Percentiles rank a stretch among this genome's conserved stretches.
phyloP scores from a whole-genome alignment of 2,329 filamentous ascomycete genomes.

The Trichoderma aggressivum region DNA sequence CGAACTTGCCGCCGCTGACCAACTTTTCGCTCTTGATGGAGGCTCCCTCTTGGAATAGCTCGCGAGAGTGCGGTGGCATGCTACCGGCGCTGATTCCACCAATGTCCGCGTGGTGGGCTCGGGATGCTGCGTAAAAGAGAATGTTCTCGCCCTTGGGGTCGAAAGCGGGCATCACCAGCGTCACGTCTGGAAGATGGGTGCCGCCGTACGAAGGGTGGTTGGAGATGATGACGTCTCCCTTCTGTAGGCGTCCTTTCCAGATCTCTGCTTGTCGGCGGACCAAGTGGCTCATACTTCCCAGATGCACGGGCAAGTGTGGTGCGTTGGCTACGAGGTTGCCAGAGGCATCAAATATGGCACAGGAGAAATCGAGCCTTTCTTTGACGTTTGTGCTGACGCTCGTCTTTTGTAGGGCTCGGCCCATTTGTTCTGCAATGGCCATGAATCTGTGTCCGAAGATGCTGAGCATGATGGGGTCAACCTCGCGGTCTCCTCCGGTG shows the following conservation, averaged over 20 bases:
- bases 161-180: constrained; percentile 76
- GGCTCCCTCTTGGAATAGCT: constrained; percentile 61
- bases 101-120: constrained; percentile 82
- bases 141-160: constrained; percentile 62
- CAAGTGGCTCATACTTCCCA: constrained; percentile 80
- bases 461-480: constrained; percentile 77
- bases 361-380: constrained; percentile 78
- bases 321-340: constrained; percentile 76
- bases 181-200: constrained; percentile 80
- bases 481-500: constrained; percentile 25
- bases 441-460: constrained; percentile 83
- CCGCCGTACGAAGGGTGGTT: constrained; percentile 83
- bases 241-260: constrained; percentile 73
- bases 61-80: constrained; percentile 72
- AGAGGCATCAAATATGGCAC: constrained; percentile 72
- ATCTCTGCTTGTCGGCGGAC: constrained; percentile 75
- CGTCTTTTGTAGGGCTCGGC: constrained; percentile 73
- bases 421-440: constrained; percentile 85
- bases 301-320: constrained; percentile 75
- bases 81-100: constrained; percentile 76
- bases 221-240: constrained; percentile 76
- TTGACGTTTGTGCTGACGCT: constrained; percentile 80
- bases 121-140: constrained; percentile 76
- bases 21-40: constrained; percentile 65
- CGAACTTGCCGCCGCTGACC: constrained; percentile 71